Evolutionary conservation across 768 basidiomycete genomes (phyloP).

Genomic region (Hericium coralloides): DNA sequence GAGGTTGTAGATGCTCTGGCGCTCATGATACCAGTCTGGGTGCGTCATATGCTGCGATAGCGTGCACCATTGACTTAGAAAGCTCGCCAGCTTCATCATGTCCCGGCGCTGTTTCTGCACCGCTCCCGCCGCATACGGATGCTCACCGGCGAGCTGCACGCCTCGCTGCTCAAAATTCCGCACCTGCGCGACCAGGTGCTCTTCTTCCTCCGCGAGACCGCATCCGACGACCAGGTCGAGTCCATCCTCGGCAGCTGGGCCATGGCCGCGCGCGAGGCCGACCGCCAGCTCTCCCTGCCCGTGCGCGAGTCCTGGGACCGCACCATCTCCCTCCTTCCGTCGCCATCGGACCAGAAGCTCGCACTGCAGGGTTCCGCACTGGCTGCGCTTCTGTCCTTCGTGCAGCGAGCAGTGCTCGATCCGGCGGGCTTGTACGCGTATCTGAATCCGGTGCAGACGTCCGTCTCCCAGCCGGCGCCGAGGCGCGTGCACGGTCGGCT

Average conservation of each 20-base stretch:
- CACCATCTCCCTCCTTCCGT: conserved; percentile 16
- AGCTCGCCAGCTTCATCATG: conserved; percentile 55
- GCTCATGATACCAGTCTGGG: conserved; percentile 86
- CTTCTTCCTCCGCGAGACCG: conserved; percentile 39
- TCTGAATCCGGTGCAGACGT: conserved; percentile 54
- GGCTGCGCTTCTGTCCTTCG: conserved; percentile 37
- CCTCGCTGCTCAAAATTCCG: conserved; percentile 51
- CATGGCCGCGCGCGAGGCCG: conserved; percentile 62
- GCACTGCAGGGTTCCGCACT: conserved; percentile 25
- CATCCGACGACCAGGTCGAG: conserved; percentile 41
- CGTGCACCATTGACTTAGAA: background rate
- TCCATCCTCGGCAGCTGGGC: conserved; percentile 66
- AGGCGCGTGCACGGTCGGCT: conserved; percentile 24
- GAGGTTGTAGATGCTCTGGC: conserved; percentile 35
- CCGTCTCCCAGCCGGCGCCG: conserved; percentile 26
- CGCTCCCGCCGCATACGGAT: conserved; percentile 67
- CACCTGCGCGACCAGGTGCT: conserved; percentile 39
- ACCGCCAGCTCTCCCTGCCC: conserved; percentile 44
- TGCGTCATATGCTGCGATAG: conserved; percentile 32
- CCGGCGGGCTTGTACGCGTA: conserved; percentile 48
- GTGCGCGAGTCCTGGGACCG: conserved; percentile 50
- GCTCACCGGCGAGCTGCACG: conserved; percentile 52
- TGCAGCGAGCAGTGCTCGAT: conserved; percentile 48
- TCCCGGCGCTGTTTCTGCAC: conserved; percentile 74
- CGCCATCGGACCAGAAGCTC: conserved; percentile 15